Evolutionary conservation across 164 flowering plant species (phyloP), one percentile per base, ranked within the genome.

Genomic region (Nelumbo lutea): DNA sequence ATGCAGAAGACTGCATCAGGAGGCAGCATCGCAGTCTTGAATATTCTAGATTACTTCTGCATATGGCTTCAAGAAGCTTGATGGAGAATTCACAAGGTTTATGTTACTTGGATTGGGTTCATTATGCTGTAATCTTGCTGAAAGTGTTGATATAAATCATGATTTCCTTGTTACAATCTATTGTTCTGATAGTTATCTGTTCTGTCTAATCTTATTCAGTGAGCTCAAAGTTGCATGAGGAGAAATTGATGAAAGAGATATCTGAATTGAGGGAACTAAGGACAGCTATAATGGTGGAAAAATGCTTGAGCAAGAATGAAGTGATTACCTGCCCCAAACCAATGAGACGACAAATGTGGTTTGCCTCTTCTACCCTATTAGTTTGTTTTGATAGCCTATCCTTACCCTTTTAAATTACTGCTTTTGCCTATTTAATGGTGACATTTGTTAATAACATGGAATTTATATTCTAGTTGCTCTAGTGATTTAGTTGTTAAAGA

Each of bases 271-370:
- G 70, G 64, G 71, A 71, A 68, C 56, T 74, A 40, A 59, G 72
- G 62, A 77, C 80, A 8, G 75, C 72, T 39, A 46, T 65, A 60
- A 77, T 77, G 77, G 41, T 77, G 72, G 80, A 77, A 68, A 77
- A 77, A 59, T 77, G 80, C 71, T 55, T 42, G 59, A 47, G 14
- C 60, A 73, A 60, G 72, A 74, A 68, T 48, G 77, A 71, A 65
- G 67, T 56, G 44, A 72, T 77, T 39, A 66, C 57, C 51, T 77
- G 80, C 61, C 80, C 80, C 9, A 74, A 77, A 74, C 80, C 77
- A 57, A 71, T 75, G 52, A 74, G 67, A 58, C 74, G 14, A 15
- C 46, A 70, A 3, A 42, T 55, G 27, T 68, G 77, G 80, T 77
- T n/a, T 1, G 58, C 13, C 56, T 46, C 42, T 62, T n/a, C 46